Evolutionary conservation across 495 filamentous ascomycete species (phyloP).

Genomic region (Evernia prunastri): DNA sequence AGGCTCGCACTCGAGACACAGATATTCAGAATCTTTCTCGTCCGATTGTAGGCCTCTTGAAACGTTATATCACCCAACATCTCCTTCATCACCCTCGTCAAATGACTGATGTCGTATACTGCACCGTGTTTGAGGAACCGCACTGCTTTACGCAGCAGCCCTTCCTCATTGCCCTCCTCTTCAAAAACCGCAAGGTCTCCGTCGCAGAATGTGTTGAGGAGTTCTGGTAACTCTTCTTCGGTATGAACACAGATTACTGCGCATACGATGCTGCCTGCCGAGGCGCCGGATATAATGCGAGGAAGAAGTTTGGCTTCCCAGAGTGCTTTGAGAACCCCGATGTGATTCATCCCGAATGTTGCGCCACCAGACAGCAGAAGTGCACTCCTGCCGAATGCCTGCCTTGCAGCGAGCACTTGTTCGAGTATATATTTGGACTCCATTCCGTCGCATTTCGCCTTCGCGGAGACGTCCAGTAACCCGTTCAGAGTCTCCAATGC

Average conservation of each 20-base stretch:
- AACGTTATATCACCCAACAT: slow-evolving; percentile 87
- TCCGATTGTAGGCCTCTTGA: slow-evolving; percentile 91
- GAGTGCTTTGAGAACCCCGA: slow-evolving; percentile 85
- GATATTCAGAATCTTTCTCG: slow-evolving; percentile 83
- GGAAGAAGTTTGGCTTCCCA: slow-evolving; percentile 71
- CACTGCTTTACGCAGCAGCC: slow-evolving; percentile 59
- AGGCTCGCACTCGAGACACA: slow-evolving; percentile 80
- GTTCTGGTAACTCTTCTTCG: slow-evolving; percentile 72
- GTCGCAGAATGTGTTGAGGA: slow-evolving; percentile 67
- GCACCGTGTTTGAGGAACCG: slow-evolving; percentile 74
- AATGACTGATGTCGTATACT: slow-evolving; percentile 73
- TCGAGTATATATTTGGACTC: slow-evolving; percentile 65
- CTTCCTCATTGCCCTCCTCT: slow-evolving; percentile 60
- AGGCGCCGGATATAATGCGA: slow-evolving; percentile 87
- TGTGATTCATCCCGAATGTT: slow-evolving; percentile 93
- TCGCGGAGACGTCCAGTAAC: slow-evolving; percentile 58
- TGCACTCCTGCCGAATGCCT: slow-evolving; percentile 84
- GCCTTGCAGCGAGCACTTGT: slow-evolving; percentile 66
- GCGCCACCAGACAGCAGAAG: slow-evolving; percentile 83
- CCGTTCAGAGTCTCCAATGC: slow-evolving; percentile 64
- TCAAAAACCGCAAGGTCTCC: slow-evolving; percentile 83
- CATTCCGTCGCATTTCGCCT: slow-evolving; percentile 46
- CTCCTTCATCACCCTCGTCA: slow-evolving; percentile 71
- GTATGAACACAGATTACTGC: slow-evolving; percentile 77
- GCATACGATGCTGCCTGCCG: slow-evolving; percentile 89